phyloP scores from a whole-genome alignment of 2,329 filamentous ascomycete species.

The Stromatinia cepivora region DNA sequence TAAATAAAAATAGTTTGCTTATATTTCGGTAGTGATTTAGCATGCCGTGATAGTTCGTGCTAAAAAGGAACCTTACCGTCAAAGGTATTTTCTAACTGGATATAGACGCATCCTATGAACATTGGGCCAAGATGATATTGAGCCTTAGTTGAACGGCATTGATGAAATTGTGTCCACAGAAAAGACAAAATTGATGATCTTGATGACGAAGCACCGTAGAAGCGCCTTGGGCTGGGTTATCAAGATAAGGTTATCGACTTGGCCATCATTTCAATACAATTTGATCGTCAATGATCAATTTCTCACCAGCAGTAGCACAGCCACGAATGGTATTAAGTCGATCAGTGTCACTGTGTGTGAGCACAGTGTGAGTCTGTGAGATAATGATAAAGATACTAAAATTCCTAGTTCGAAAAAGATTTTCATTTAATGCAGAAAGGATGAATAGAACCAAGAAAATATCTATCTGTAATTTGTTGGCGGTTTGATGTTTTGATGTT shows the following conservation, averaged over 20 bases:
- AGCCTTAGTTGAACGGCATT: not conserved
- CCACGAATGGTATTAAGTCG: not conserved
- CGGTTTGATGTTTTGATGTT: not conserved
- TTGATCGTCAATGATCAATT: constrained; percentile 6
- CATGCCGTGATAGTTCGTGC: not conserved
- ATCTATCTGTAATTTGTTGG: not conserved
- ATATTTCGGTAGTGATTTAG: not conserved
- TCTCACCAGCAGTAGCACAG: not conserved
- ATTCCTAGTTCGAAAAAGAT: not conserved
- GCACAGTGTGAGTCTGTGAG: not conserved
- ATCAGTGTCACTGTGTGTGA: not conserved
- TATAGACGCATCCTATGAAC: not conserved
- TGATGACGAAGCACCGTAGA: not conserved
- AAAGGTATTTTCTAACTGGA: not conserved
- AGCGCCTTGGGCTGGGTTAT: not conserved
- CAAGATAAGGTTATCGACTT: not conserved
- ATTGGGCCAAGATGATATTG: not conserved
- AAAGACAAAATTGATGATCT: not conserved
- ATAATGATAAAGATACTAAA: not conserved
- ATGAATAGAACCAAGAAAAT: not conserved
- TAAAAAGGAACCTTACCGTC: not conserved
- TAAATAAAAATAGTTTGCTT: constrained; percentile 1
- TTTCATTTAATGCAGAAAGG: not conserved
- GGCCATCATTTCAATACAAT: constrained; percentile 5
- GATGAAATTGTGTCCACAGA: constrained; percentile 9